phyloP scores from a whole-genome alignment of 2,329 filamentous ascomycete genomes.

The Cryphonectria parasitica region DNA sequence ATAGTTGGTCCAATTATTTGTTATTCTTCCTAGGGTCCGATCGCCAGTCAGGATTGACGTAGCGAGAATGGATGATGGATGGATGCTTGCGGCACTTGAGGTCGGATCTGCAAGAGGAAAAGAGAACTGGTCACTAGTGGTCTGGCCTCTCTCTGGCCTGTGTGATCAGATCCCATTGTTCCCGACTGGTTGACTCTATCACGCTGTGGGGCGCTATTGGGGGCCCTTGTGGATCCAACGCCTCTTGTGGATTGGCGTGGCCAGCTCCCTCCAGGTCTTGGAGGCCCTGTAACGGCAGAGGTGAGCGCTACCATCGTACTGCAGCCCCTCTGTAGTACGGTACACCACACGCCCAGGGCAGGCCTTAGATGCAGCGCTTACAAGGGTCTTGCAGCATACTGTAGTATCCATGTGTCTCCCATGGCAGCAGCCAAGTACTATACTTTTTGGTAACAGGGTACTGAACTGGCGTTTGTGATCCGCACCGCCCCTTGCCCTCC shows the following conservation, averaged over 20 bases:
- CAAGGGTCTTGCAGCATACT: background rate
- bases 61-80: slow-evolving; percentile 5
- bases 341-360: background rate
- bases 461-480: background rate
- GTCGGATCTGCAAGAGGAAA: slow-evolving; percentile 17
- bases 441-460: background rate
- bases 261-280: background rate
- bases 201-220: slow-evolving; percentile 1
- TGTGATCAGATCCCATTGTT: slow-evolving; percentile 6
- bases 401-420: background rate
- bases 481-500: slow-evolving; percentile 9
- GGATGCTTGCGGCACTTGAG: slow-evolving; percentile 11
- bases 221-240: background rate
- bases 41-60: slow-evolving; percentile 4
- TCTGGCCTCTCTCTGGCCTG: slow-evolving; percentile 10
- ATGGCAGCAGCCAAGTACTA: background rate
- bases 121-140: background rate
- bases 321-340: background rate
- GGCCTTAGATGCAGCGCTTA: background rate
- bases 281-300: background rate
- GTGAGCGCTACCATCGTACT: background rate
- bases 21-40: background rate
- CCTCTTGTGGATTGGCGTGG: slow-evolving; percentile 10
- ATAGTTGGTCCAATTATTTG: background rate
- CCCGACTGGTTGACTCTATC: slow-evolving; percentile 13